Evolutionary conservation across 75 land plant genomes (phyloP).

Genomic region (Cupressus sempervirens): DNA sequence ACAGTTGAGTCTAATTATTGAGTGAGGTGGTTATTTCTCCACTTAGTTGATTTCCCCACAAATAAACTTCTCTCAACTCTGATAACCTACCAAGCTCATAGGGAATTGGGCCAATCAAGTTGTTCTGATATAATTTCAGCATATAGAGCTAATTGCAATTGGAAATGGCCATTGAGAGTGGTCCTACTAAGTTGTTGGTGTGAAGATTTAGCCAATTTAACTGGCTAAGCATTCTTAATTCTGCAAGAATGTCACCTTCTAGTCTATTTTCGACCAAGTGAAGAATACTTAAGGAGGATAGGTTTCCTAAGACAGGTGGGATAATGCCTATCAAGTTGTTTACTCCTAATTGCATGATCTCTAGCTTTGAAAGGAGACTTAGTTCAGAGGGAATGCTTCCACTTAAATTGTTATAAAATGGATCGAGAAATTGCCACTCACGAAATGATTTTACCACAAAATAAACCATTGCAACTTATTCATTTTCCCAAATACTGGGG

Average conservation of each 20-base stretch:
- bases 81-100: background rate
- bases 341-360: background rate
- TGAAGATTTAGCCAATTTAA: background rate
- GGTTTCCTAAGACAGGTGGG: background rate
- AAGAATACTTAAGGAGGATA: background rate
- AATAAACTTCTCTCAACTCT: no score
- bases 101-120: background rate
- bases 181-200: background rate
- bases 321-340: background rate
- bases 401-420: no score
- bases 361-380: background rate
- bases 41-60: background rate
- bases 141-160: no score
- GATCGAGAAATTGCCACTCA: background rate
- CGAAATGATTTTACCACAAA: background rate
- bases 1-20: background rate
- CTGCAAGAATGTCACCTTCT: background rate
- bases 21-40: background rate
- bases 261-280: background rate
- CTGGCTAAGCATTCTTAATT: background rate
- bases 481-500: background rate
- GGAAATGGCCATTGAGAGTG: background rate
- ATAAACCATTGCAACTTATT: background rate
- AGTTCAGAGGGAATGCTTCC: no score
- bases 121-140: background rate